A percentile compares a stretch with the other conserved stretches of the same genome.
phyloP scores from a whole-genome alignment of 257 asterid species.

The Vinca minor region DNA sequence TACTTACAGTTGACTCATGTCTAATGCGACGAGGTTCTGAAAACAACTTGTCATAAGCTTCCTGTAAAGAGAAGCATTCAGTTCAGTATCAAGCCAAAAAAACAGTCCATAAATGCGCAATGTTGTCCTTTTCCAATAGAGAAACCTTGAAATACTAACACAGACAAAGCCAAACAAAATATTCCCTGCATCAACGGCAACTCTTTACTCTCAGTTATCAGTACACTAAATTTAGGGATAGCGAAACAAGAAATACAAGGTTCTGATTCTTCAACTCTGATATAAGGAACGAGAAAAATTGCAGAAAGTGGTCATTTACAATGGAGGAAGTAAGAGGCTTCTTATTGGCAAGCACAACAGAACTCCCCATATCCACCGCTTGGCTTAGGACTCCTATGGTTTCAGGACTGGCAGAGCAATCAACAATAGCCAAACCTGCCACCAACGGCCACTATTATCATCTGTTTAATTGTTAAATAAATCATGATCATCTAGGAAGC shows the following conservation, averaged over 20 bases:
- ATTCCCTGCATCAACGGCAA: neutral
- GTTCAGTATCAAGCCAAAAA: neutral
- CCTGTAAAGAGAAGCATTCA: constrained; percentile 43
- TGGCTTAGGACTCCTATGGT: constrained; percentile 47
- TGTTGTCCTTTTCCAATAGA: no score
- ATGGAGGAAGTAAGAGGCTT: constrained; percentile 74
- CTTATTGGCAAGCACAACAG: constrained; percentile 86
- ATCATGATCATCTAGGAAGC: neutral
- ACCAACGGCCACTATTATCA: constrained; percentile 10
- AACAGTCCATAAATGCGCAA: neutral
- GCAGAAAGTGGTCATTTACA: constrained; percentile 32
- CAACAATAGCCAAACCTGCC: constrained; percentile 69
- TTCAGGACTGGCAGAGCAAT: constrained; percentile 92
- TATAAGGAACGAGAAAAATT: constrained; percentile 8
- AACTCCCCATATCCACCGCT: constrained; percentile 50
- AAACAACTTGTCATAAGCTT: constrained; percentile 63
- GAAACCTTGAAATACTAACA: neutral
- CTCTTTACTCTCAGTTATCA: neutral
- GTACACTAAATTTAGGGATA: neutral
- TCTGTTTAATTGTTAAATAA: neutral
- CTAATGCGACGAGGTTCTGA: constrained; percentile 65
- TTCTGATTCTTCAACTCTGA: constrained; percentile 3
- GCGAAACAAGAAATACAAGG: neutral
- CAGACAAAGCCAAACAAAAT: neutral
- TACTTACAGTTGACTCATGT: constrained; percentile 86